Conservation (phyloP, 495 filamentous ascomycete genomes). For the Penicillium paradoxum region DNA sequence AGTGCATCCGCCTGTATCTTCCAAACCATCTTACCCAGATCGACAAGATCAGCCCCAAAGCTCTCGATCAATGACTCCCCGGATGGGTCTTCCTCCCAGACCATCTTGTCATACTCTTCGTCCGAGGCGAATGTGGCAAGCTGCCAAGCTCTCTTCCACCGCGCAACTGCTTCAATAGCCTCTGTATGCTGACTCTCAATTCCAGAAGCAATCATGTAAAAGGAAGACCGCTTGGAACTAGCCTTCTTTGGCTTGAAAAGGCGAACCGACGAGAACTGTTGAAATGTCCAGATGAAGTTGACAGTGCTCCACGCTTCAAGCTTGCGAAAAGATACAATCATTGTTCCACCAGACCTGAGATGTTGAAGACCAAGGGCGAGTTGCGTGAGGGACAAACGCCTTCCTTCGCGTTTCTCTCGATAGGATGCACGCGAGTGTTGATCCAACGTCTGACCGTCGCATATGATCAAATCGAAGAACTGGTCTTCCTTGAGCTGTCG, state of each 20-base stretch:
- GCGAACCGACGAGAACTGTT: constrained; percentile 38
- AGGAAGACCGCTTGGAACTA: constrained; percentile 46
- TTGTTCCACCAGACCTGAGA: constrained; percentile 39
- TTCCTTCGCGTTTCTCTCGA: constrained; percentile 37
- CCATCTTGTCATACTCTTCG: neutral
- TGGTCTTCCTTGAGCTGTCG: constrained; percentile 12
- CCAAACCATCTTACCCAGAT: neutral
- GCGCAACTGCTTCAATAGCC: constrained; percentile 31
- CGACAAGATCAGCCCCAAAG: neutral
- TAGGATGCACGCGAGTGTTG: constrained; percentile 40
- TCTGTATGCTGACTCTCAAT: constrained; percentile 29
- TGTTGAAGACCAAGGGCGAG: constrained; percentile 46
- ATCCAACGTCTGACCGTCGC: constrained; percentile 53
- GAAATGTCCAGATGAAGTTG: constrained; percentile 37
- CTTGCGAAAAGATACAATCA: constrained; percentile 50
- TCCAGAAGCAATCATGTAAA: constrained; percentile 51
- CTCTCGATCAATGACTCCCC: neutral
- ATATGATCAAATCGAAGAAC: constrained; percentile 51
- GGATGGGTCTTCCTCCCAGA: neutral
- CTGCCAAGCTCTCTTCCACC: neutral
- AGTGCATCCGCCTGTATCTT: neutral
- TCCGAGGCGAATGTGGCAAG: neutral
- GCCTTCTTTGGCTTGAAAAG: constrained; percentile 44
- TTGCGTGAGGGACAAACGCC: constrained; percentile 38
- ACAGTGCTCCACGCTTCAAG: constrained; percentile 39